A percentile compares a stretch with the other conserved stretches of the same genome.
Evolutionary conservation across 495 filamentous ascomycete species (phyloP).

Genomic region (Aspergillus nanangensis): DNA sequence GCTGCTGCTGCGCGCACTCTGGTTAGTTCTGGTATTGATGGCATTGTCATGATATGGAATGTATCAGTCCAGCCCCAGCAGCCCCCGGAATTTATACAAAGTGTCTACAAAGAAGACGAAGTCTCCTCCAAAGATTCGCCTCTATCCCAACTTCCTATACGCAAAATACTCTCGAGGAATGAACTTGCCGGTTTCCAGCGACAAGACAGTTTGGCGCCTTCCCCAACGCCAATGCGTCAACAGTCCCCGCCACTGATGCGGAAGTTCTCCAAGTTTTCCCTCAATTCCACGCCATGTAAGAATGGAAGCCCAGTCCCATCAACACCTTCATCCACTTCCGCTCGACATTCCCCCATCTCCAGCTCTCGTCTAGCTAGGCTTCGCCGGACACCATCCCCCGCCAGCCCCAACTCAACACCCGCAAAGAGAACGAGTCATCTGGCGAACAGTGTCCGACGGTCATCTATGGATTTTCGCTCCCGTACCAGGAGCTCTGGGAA

Average conservation of each 20-base stretch:
- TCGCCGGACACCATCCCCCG: constrained; percentile 44
- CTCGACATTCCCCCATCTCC: constrained; percentile 30
- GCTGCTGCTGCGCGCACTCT: constrained; percentile 44
- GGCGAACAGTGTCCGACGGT: constrained; percentile 34
- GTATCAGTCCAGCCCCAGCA: constrained; percentile 44
- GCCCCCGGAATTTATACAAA: constrained; percentile 24
- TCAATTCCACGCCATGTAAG: constrained; percentile 29
- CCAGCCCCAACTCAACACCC: constrained; percentile 29
- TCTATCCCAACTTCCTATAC: constrained; percentile 59
- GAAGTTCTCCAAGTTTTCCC: constrained; percentile 47
- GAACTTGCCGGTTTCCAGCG: constrained; percentile 75
- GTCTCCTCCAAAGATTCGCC: constrained; percentile 50
- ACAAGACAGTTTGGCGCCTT: constrained; percentile 37
- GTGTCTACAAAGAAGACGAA: constrained; percentile 26
- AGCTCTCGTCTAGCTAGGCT: constrained; percentile 21
- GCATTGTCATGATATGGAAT: constrained; percentile 82
- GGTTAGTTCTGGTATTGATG: constrained; percentile 76
- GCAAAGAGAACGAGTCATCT: constrained; percentile 16
- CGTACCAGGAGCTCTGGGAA: constrained; percentile 50
- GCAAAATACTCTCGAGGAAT: constrained; percentile 69
- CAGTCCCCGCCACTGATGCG: constrained; percentile 62
- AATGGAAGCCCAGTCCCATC: constrained; percentile 17
- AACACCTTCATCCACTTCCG: constrained; percentile 32
- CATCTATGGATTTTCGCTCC: constrained; percentile 54
- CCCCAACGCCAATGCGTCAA: constrained; percentile 51